Percentiles rank a stretch among this genome's conserved stretches.
These are phyloP conservation scores for Leccinum angustisporum DNA, from an alignment of 1,284 basidiomycete genomes.

Conservation along the genomic window DNA sequence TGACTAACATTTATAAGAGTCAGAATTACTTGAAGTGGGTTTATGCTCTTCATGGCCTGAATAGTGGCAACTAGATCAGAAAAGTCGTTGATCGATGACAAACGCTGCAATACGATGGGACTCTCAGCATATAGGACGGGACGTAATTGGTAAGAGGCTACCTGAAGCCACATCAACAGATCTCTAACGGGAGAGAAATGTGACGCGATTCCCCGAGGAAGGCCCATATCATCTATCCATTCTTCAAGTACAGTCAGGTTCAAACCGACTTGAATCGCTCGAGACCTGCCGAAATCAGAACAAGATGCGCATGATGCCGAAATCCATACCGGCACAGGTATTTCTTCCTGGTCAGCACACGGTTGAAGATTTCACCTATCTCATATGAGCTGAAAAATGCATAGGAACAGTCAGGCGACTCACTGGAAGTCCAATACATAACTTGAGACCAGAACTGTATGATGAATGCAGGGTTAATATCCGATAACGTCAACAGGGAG, in stretches of 20 bases:
- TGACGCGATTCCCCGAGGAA: conserved; percentile 77
- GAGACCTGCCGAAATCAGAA: conserved; percentile 49
- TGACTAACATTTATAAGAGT: neutral
- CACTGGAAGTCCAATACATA: conserved; percentile 88
- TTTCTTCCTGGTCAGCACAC: conserved; percentile 87
- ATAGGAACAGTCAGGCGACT: conserved; percentile 26
- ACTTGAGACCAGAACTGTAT: conserved; percentile 95
- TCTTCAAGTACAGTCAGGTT: conserved; percentile 88
- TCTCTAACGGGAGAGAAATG: conserved; percentile 88
- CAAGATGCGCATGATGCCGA: conserved; percentile 2
- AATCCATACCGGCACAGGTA: conserved; percentile 80
- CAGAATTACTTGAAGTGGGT: conserved; percentile 77
- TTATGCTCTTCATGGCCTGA: conserved; percentile 82
- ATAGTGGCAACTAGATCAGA: conserved; percentile 87
- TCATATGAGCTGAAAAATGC: conserved; percentile 14
- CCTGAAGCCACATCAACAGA: conserved; percentile 86
- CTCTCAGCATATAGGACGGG: conserved; percentile 11
- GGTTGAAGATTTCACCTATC: conserved; percentile 91
- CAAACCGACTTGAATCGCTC: conserved; percentile 88
- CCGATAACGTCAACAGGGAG: conserved; percentile 81
- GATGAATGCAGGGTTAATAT: conserved; percentile 88
- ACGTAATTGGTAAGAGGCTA: conserved; percentile 33
- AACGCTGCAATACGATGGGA: conserved; percentile 52
- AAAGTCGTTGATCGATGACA: conserved; percentile 86
- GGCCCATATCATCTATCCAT: conserved; percentile 81